These are phyloP conservation scores for Trichophyton equinum DNA, from an alignment of 2,329 filamentous ascomycete genomes.

Conservation along the genomic window DNA sequence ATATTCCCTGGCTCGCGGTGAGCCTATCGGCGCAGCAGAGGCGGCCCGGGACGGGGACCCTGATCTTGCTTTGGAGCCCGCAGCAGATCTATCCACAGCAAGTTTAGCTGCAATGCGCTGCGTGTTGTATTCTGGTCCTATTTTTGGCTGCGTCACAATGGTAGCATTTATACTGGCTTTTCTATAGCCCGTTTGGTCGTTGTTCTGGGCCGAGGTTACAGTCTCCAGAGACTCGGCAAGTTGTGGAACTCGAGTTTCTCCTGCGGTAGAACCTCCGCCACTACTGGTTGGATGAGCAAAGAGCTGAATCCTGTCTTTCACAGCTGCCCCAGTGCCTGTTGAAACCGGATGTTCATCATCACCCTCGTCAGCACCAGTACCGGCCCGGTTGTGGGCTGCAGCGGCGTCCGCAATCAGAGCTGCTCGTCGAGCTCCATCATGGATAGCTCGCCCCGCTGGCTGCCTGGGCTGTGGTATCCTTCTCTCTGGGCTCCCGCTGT, in stretches of 20 bases:
- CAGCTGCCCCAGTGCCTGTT: constrained; percentile 18
- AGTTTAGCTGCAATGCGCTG: constrained; percentile 27
- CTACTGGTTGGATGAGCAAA: constrained; percentile 16
- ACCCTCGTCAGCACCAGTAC: neutral
- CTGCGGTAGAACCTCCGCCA: neutral
- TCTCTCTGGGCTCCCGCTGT: neutral
- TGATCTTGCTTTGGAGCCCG: neutral
- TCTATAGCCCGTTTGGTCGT: neutral
- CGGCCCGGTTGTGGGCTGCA: neutral
- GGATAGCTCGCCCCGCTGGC: constrained; percentile 11
- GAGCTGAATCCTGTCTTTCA: constrained; percentile 28
- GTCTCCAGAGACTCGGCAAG: neutral
- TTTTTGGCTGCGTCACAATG: neutral
- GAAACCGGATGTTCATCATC: neutral
- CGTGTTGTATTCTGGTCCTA: constrained; percentile 9
- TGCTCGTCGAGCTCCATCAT: constrained; percentile 13
- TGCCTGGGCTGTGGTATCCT: constrained; percentile 11
- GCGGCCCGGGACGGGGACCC: neutral
- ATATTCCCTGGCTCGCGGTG: neutral
- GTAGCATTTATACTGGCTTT: neutral
- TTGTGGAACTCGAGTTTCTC: neutral
- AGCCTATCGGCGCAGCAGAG: neutral
- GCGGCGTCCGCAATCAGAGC: constrained; percentile 12
- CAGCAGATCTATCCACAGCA: constrained; percentile 21
- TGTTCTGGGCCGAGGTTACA: neutral